phyloP scores from a whole-genome alignment of 331 rosid genomes.

The Malus hybrid region DNA sequence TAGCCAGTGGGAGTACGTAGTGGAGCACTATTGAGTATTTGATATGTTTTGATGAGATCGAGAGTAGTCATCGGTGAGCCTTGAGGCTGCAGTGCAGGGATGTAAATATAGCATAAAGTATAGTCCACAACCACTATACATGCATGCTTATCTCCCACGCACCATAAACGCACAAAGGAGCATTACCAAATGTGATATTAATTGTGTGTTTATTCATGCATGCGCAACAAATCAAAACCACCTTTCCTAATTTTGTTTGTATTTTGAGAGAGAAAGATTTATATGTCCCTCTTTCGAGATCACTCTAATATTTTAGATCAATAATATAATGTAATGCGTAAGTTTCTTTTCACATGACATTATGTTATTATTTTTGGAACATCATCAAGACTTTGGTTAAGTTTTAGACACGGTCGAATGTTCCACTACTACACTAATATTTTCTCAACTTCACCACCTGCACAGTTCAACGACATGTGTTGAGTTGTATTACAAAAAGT shows the following conservation, averaged over 20 bases:
- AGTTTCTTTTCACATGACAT: too few species aligned
- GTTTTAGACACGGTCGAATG: fast-evolving
- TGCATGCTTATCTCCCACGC: neutral
- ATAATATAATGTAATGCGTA: neutral
- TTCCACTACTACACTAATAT: neutral
- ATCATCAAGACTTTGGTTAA: fast-evolving
- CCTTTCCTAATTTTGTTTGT: neutral
- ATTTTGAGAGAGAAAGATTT: neutral
- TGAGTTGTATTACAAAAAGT: too few species aligned
- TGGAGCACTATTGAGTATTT: neutral
- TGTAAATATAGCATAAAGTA: neutral
- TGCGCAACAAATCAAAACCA: neutral
- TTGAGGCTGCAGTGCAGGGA: neutral
- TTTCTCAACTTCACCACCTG: too few species aligned
- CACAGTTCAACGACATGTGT: neutral
- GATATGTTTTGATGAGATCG: neutral
- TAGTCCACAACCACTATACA: neutral
- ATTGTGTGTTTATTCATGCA: too few species aligned
- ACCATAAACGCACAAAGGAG: neutral
- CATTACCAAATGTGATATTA: too few species aligned
- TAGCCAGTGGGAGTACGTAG: neutral
- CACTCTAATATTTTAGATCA: fast-evolving
- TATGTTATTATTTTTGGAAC: fast-evolving
- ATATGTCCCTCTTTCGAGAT: too few species aligned
- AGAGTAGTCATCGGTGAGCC: neutral